Conservation (phyloP, 257 asterid species). For the Penstemon davidsonii region DNA sequence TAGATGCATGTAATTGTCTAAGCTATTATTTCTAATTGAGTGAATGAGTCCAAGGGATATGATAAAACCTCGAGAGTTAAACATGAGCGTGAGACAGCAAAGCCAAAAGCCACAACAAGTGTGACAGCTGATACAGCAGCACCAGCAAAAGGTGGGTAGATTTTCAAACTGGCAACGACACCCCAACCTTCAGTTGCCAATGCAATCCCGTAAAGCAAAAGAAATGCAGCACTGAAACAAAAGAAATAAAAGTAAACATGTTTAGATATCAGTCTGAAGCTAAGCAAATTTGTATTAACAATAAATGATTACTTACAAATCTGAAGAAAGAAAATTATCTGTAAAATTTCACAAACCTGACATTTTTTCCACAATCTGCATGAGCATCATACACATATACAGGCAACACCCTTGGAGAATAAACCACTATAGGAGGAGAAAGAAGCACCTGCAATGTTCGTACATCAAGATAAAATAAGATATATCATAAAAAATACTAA, state of each 20-base stretch:
- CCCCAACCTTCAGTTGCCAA: slow-evolving; percentile 99
- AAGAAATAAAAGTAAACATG: slow-evolving; percentile 20
- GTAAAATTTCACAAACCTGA: slow-evolving; percentile 62
- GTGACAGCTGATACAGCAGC: slow-evolving; percentile 98
- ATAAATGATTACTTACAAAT: background rate
- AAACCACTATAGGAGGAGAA: slow-evolving; percentile 97
- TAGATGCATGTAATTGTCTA: background rate
- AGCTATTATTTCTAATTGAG: background rate
- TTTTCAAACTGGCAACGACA: slow-evolving; percentile 97
- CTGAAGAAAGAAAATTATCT: slow-evolving; percentile 22
- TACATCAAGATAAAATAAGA: slow-evolving; percentile 21
- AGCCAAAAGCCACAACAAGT: slow-evolving; percentile 96
- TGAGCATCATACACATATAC: slow-evolving; percentile 99
- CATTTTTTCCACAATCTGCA: slow-evolving; percentile 98
- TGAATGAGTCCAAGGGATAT: slow-evolving; percentile 24
- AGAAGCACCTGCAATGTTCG: slow-evolving; percentile 75
- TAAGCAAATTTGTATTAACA: slow-evolving; percentile 7
- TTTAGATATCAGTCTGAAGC: slow-evolving; percentile 14
- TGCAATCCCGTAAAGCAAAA: slow-evolving; percentile 91
- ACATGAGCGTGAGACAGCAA: slow-evolving; percentile 98
- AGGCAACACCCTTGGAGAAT: slow-evolving; percentile 97
- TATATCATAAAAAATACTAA: slow-evolving; percentile 9
- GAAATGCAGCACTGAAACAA: slow-evolving; percentile 81
- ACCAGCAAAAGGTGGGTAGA: slow-evolving; percentile 97
- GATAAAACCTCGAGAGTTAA: slow-evolving; percentile 88